A percentile compares a stretch with the other conserved stretches of the same genome.
These are phyloP conservation scores for Vitis rotundifolia DNA, from an alignment of 164 flowering plant genomes.

Conservation along the genomic window DNA sequence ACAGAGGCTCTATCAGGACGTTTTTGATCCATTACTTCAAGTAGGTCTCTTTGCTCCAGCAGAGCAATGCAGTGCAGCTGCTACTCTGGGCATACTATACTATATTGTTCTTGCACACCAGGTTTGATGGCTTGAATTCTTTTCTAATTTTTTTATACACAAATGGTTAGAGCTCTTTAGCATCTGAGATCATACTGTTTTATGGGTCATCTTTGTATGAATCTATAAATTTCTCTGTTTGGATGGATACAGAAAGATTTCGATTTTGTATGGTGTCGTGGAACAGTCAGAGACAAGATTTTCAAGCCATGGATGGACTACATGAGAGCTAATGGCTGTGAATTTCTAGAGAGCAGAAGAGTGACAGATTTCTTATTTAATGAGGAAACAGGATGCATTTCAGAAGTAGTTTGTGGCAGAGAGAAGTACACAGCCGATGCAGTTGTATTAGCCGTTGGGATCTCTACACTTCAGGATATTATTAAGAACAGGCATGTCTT, in stretches of 20 bases:
- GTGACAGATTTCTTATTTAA: constrained; percentile 50
- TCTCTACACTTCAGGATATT: constrained; percentile 53
- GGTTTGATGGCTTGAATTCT: constrained; percentile 26
- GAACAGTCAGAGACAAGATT: constrained; percentile 47
- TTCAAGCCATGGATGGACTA: constrained; percentile 61
- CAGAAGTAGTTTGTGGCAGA: constrained; percentile 51
- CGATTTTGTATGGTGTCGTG: constrained; percentile 53
- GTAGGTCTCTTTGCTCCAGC: constrained; percentile 63
- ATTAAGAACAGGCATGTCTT: constrained; percentile 35
- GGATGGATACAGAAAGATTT: constrained; percentile 45
- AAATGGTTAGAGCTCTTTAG: background rate
- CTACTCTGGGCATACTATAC: constrained; percentile 51
- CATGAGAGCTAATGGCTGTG: constrained; percentile 46
- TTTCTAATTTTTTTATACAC: background rate
- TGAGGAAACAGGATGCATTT: constrained; percentile 48
- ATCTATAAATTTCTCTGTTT: background rate
- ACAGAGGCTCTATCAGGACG: constrained; percentile 46
- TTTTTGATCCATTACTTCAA: constrained; percentile 52
- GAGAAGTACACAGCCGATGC: constrained; percentile 52
- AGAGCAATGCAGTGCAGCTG: constrained; percentile 77
- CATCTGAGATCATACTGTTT: background rate
- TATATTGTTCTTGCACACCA: constrained; percentile 57
- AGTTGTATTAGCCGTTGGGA: constrained; percentile 56
- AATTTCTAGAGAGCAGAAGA: constrained; percentile 34
- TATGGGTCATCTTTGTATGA: background rate